A percentile compares a stretch with the other conserved stretches of the same genome.
phyloP scores from a whole-genome alignment of 2,329 filamentous ascomycete genomes.

The Tolypocladium sp. region DNA sequence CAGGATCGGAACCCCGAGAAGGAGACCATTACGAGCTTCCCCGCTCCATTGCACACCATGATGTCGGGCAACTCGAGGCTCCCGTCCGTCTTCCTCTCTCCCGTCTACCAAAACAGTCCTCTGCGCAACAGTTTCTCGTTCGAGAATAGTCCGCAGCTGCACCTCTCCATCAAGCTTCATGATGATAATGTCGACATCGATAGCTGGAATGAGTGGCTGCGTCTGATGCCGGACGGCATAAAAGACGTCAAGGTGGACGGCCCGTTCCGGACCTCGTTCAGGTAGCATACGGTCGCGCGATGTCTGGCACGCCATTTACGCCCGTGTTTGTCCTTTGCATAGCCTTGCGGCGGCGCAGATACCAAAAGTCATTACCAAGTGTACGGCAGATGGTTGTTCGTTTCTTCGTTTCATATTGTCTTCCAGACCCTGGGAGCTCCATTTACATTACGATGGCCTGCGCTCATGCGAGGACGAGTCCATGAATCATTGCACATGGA shows the following conservation, averaged over 20 bases:
- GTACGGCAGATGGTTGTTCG: not conserved
- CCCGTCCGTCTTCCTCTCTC: conserved; percentile 47
- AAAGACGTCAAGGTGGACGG: conserved; percentile 47
- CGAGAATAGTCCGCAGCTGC: conserved; percentile 37
- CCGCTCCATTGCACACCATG: conserved; percentile 47
- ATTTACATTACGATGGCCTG: not conserved
- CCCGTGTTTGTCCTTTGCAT: not conserved
- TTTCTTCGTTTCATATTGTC: conserved; percentile 2
- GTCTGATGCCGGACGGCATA: conserved; percentile 47
- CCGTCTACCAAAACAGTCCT: conserved; percentile 32
- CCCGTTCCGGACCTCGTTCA: conserved; percentile 26
- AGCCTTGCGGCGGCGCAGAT: not conserved
- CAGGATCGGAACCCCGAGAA: conserved; percentile 39
- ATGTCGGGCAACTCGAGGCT: conserved; percentile 42
- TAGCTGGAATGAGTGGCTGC: conserved; percentile 48
- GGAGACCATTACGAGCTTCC: conserved; percentile 37
- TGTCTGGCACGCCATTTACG: not conserved
- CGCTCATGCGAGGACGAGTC: not conserved
- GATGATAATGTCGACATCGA: conserved; percentile 44
- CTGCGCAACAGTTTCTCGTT: conserved; percentile 27
- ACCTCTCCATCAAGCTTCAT: conserved; percentile 39
- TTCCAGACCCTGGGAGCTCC: not conserved
- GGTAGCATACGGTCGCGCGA: conserved; percentile 4
- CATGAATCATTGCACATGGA: not conserved
- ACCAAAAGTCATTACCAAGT: not conserved